A percentile compares a stretch with the other conserved stretches of the same genome.
Conservation (phyloP, 495 filamentous ascomycete species). For the Lasiosphaeria ovina region DNA sequence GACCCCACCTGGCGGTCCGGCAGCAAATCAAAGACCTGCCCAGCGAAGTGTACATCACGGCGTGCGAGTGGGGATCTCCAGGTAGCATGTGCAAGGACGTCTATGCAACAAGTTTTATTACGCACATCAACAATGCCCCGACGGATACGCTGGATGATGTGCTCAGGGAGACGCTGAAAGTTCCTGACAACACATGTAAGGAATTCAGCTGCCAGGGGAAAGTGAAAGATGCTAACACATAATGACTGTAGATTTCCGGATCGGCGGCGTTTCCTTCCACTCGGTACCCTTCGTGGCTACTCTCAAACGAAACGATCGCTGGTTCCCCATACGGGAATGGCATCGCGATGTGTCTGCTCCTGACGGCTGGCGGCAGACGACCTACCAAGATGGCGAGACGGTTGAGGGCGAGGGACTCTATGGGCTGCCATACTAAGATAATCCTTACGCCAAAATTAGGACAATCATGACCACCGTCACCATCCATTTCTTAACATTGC, state of each 20-base stretch:
- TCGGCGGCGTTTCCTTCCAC: conserved; percentile 93
- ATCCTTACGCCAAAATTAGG: too few relatives aligned
- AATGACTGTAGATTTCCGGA: conserved; percentile 88
- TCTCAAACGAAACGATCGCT: conserved; percentile 99
- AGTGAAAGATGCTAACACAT: neutral
- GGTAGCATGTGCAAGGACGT: conserved; percentile 89
- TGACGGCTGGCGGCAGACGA: conserved; percentile 68
- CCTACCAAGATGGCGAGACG: conserved; percentile 60
- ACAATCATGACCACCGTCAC: too few relatives aligned
- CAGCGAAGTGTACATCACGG: conserved; percentile 91
- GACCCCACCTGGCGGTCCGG: conserved; percentile 91
- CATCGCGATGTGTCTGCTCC: conserved; percentile 63
- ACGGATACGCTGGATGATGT: conserved; percentile 80
- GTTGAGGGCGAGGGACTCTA: conserved; percentile 52
- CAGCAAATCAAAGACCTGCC: conserved; percentile 98
- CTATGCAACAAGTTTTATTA: conserved; percentile 94
- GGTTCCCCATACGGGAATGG: conserved; percentile 90
- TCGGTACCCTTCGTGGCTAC: conserved; percentile 96
- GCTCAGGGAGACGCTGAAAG: conserved; percentile 71
- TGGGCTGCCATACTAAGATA: too few relatives aligned
- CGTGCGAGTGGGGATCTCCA: conserved; percentile 79
- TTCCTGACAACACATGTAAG: conserved; percentile 89
- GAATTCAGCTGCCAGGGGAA: conserved; percentile 11
- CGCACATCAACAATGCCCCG: conserved; percentile 82
- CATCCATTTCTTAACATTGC: too few relatives aligned